Percentiles rank a stretch among this genome's conserved stretches.
Conservation (phyloP, 495 filamentous ascomycete genomes). For the Daldinia caldariorum region DNA sequence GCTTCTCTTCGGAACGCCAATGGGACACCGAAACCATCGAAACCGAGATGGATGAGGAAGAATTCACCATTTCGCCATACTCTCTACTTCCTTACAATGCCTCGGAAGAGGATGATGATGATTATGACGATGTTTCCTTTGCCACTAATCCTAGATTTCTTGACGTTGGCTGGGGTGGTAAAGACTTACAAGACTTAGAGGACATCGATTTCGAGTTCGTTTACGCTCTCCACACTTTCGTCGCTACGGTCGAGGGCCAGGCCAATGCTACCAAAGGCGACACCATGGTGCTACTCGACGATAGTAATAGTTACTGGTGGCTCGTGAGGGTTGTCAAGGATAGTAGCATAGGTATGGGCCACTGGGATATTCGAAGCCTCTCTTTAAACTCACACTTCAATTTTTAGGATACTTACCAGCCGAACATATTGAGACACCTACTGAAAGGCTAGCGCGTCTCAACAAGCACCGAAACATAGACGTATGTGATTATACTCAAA, state of each 20-base stretch:
- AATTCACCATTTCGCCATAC: slow-evolving; percentile 35
- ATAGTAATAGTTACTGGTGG: slow-evolving; percentile 99
- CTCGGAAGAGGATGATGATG: slow-evolving; percentile 53
- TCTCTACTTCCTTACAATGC: slow-evolving; percentile 49
- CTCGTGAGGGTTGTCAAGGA: slow-evolving; percentile 96
- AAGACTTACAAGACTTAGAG: slow-evolving; percentile 86
- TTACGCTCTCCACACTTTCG: slow-evolving; percentile 97
- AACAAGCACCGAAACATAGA: slow-evolving; percentile 99
- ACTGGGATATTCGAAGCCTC: slow-evolving; percentile 12
- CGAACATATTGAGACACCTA: slow-evolving; percentile 98
- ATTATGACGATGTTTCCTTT: slow-evolving; percentile 63
- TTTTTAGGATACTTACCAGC: slow-evolving; percentile 88
- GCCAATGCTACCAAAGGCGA: slow-evolving; percentile 98
- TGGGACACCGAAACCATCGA: not conserved
- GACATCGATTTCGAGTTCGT: slow-evolving; percentile 99
- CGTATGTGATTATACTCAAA: slow-evolving; percentile 62
- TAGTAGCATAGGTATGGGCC: slow-evolving; percentile 85
- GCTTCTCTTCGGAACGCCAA: slow-evolving; percentile 18
- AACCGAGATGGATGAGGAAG: slow-evolving; percentile 17
- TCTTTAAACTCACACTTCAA: slow-evolving; percentile 32
- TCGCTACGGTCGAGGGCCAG: slow-evolving; percentile 96
- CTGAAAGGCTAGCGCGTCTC: slow-evolving; percentile 88
- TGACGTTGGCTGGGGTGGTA: slow-evolving; percentile 75
- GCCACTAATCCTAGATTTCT: slow-evolving; percentile 65
- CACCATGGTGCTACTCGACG: slow-evolving; percentile 99